Evolutionary conservation across 345 rosid genomes (phyloP).

Genomic region (Balakata baccata): DNA sequence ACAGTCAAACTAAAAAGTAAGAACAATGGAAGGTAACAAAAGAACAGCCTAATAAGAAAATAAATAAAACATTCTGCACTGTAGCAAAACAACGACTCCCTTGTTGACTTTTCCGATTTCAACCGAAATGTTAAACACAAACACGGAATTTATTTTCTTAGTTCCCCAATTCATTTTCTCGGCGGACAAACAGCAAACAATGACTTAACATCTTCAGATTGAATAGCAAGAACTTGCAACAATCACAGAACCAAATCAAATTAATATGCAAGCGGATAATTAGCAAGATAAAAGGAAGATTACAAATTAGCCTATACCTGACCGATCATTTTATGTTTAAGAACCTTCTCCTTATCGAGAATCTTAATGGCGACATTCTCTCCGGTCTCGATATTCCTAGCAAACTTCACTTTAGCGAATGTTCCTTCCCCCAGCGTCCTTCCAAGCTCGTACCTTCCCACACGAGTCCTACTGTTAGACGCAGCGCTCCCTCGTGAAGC

Average conservation of each 20-base stretch:
- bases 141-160: not conserved
- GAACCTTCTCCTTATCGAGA: constrained; percentile 88
- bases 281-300: not conserved
- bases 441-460: constrained; percentile 96
- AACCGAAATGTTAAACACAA: too few species aligned
- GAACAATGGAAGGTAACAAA: not conserved
- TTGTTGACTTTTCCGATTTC: not conserved
- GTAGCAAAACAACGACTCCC: not conserved
- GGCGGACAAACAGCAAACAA: constrained; percentile 1
- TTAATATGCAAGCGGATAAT: not conserved
- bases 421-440: constrained; percentile 94
- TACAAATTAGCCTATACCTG: constrained; percentile 44
- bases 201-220: not conserved
- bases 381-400: constrained; percentile 61
- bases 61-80: not conserved
- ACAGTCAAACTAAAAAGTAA: not conserved
- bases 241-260: not conserved
- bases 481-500: constrained; percentile 38
- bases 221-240: not conserved
- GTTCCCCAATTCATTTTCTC: not conserved
- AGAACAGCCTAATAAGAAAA: not conserved
- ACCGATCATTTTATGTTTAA: constrained; percentile 84
- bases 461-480: constrained; percentile 58
- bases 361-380: constrained; percentile 88
- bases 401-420: constrained; percentile 97